Base-by-base conservation (phyloP, 2,329 filamentous ascomycete genomes). In the Trichoderma endophyticum region DNA sequence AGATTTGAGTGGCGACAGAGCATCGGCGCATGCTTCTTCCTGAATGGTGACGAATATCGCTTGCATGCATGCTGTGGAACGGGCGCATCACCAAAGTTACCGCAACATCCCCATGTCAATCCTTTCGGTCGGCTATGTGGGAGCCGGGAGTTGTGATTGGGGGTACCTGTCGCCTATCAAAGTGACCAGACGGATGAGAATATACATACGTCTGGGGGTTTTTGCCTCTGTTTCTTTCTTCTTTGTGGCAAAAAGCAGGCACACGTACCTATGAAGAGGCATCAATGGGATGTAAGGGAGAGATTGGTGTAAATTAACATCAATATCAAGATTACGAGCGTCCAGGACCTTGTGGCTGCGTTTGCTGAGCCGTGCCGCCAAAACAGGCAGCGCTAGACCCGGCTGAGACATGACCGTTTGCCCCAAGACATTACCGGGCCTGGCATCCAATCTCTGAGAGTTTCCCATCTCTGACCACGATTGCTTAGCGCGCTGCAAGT, bases 61-160 rank as follows among this genome's bases (percentile, higher is more conserved):
- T 62, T 70, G 66, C 66, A 59, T 61, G 57, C 57, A 70, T 62
- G 66, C 30, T 62, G 66, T 62, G 66, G 39, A 70, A 70, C 66
- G 56, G 66, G 66, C 66, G 66, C 66, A 62, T 62, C 57, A 28
- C 56, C 66, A 61, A 60, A 61, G 36, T 36, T 57, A 59, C 65
- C 54, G 36, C 34, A 24, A 60, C 54, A 24, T 54, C n/a, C 48
- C 48, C 65, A 68, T 48, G 65, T 32, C 65, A 48, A 51, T 43
- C 48, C 43, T 30, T 65, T 43, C 36, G 54, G 56, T 65, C 43
- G 65, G 51, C 48, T 56, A 67, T 32, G 18, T 65, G 26, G 54
- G 14, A 30, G 54, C 24, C 54, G 54, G 54, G 54, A 63, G 60
- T 15, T 43, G 24, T 63, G 60, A 63, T 63, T 28, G 60, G 63